phyloP scores from a whole-genome alignment of 805 yeast genomes.

The Sungouiozyma intestinalis region DNA sequence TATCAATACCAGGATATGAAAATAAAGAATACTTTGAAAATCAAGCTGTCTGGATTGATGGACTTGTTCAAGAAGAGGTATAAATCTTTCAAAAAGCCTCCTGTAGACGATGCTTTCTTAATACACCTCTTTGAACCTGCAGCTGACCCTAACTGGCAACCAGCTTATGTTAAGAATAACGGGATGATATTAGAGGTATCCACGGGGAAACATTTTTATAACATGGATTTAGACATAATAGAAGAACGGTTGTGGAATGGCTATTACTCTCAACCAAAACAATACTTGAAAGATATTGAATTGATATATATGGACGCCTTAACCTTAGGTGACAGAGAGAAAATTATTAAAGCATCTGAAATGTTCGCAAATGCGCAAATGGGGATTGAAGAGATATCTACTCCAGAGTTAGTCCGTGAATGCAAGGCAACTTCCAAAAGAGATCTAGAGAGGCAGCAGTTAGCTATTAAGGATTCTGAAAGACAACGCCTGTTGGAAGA shows the following conservation, averaged over 20 bases:
- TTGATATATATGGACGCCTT: constrained; percentile 73
- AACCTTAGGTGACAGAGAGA: constrained; percentile 71
- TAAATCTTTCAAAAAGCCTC: constrained; percentile 83
- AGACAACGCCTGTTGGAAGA: neutral
- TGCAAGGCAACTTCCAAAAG: constrained; percentile 66
- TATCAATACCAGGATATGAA: constrained; percentile 59
- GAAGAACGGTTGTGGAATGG: constrained; percentile 98
- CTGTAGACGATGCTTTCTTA: constrained; percentile 66
- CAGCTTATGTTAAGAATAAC: constrained; percentile 42
- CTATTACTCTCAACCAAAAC: constrained; percentile 83
- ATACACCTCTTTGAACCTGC: constrained; percentile 68
- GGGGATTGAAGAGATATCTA: constrained; percentile 80
- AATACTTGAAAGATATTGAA: constrained; percentile 74
- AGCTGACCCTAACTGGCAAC: constrained; percentile 29
- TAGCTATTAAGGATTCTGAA: constrained; percentile 26
- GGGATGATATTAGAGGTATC: constrained; percentile 73
- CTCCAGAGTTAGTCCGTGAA: constrained; percentile 59
- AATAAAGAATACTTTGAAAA: constrained; percentile 72
- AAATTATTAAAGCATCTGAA: constrained; percentile 73
- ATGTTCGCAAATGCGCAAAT: constrained; percentile 96
- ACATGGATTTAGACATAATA: constrained; percentile 87
- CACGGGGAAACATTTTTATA: constrained; percentile 63
- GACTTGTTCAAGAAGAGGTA: constrained; percentile 80
- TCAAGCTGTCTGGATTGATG: constrained; percentile 79
- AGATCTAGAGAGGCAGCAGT: constrained; percentile 44